Conservation (phyloP, 2,329 filamentous ascomycete genomes). For the Nothophoma quercina region DNA sequence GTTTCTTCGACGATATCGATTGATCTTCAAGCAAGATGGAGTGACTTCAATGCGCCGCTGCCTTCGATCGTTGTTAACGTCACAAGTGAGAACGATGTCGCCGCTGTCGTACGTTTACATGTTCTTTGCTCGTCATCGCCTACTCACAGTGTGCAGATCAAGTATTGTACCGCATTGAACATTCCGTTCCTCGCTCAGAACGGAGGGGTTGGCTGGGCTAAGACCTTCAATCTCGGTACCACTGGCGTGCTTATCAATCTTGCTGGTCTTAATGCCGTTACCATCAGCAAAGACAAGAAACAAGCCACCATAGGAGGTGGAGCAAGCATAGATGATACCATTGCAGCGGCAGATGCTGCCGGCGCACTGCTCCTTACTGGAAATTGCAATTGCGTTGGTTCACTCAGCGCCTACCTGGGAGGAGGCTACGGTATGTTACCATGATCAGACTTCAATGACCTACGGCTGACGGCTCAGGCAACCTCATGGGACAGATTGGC, state of each 20-base stretch:
- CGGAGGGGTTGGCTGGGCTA: slow-evolving; percentile 38
- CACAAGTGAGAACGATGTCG: slow-evolving; percentile 31
- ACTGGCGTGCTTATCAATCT: slow-evolving; percentile 43
- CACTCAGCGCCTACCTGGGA: slow-evolving; percentile 48
- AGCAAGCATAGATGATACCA: slow-evolving; percentile 47
- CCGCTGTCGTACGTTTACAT: slow-evolving; percentile 22
- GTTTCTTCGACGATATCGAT: slow-evolving; percentile 22
- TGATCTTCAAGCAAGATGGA: slow-evolving; percentile 33
- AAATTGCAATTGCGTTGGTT: slow-evolving; percentile 45
- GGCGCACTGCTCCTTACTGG: slow-evolving; percentile 38
- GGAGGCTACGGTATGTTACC: slow-evolving; percentile 58
- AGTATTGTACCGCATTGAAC: slow-evolving; percentile 26
- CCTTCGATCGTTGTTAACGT: slow-evolving; percentile 33
- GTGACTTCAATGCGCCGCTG: slow-evolving; percentile 26
- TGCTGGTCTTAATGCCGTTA: slow-evolving; percentile 33
- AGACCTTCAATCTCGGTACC: slow-evolving; percentile 30
- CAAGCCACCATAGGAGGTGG: slow-evolving; percentile 39
- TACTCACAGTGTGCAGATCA: slow-evolving; percentile 26
- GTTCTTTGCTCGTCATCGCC: not conserved
- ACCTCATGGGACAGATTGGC: slow-evolving; percentile 62
- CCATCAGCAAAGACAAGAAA: slow-evolving; percentile 33
- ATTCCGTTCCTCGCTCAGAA: slow-evolving; percentile 40
- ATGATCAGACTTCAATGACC: not conserved
- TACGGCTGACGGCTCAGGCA: slow-evolving; percentile 40
- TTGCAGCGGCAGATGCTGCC: slow-evolving; percentile 50